Conservation (phyloP, 495 filamentous ascomycete genomes). For the Xylaria cubensis region DNA sequence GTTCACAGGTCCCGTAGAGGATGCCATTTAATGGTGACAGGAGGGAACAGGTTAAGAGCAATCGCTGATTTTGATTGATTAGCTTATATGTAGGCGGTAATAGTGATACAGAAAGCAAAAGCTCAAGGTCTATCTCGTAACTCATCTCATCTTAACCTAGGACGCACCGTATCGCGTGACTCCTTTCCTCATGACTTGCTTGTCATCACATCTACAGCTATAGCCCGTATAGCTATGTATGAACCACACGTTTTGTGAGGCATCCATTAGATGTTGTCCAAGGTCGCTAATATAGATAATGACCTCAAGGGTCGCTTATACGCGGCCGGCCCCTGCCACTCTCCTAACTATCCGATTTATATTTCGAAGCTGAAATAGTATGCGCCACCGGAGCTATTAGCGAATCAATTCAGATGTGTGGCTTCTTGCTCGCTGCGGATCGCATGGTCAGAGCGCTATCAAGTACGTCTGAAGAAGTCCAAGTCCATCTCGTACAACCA, state of each 20-base stretch:
- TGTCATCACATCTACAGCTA: conserved; percentile 1
- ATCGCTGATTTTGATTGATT: neutral
- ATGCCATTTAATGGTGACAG: neutral
- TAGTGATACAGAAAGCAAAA: conserved; percentile 5
- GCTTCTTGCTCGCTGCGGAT: neutral
- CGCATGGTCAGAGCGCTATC: conserved; percentile 10
- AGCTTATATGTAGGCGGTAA: conserved; percentile 8
- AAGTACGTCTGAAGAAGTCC: neutral
- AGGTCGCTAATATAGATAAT: neutral
- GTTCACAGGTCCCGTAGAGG: neutral
- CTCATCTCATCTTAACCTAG: conserved; percentile 8
- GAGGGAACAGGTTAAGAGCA: neutral
- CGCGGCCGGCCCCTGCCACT: neutral
- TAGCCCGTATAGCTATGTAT: neutral
- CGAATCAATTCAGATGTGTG: neutral
- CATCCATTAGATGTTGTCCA: neutral
- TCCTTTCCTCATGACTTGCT: conserved; percentile 2
- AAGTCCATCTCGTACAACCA: neutral
- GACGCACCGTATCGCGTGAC: neutral
- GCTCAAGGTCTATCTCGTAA: neutral
- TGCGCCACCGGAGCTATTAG: neutral
- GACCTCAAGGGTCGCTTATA: neutral
- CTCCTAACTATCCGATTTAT: neutral
- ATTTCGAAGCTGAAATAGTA: neutral
- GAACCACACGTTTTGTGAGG: neutral